phyloP scores from a whole-genome alignment of 2,329 filamentous ascomycete species.

The Biscogniauxia mediterranea region DNA sequence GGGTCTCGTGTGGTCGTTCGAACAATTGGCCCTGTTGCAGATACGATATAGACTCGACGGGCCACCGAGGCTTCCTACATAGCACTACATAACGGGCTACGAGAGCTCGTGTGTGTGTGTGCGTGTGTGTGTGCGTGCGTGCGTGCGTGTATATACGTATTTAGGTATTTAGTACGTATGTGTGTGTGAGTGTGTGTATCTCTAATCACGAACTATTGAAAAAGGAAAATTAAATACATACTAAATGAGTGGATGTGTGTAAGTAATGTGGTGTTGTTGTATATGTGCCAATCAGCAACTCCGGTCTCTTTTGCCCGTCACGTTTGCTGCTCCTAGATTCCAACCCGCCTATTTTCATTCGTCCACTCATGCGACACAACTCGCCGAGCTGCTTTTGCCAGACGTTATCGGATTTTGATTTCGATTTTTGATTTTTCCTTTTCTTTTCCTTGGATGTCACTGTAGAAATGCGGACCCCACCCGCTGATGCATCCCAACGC shows the following conservation, averaged over 20 bases:
- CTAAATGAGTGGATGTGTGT: neutral
- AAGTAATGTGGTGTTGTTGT: neutral
- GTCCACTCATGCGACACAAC: constrained; percentile 26
- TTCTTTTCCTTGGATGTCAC: constrained; percentile 8
- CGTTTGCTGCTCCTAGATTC: neutral
- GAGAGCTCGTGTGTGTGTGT: neutral
- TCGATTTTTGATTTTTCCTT: no score
- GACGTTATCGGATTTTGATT: constrained; percentile 14
- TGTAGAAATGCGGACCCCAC: constrained; percentile 6
- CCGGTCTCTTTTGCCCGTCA: constrained; percentile 11
- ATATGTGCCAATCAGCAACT: constrained; percentile 15
- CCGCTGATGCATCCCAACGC: constrained; percentile 13
- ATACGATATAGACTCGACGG: constrained; percentile 7
- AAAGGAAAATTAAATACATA: constrained; percentile 6
- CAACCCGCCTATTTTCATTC: constrained; percentile 18
- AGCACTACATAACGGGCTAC: neutral
- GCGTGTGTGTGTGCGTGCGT: neutral
- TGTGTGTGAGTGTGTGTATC: neutral
- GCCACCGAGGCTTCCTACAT: constrained; percentile 3
- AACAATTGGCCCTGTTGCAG: neutral
- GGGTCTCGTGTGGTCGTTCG: neutral
- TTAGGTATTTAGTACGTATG: neutral
- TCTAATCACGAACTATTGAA: constrained; percentile 11
- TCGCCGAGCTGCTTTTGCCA: constrained; percentile 21
- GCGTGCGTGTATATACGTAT: no score